Percentiles rank a stretch among this genome's conserved stretches.
phyloP scores from a whole-genome alignment of 1,284 basidiomycete genomes.

The Ceratobasidium sp. region DNA sequence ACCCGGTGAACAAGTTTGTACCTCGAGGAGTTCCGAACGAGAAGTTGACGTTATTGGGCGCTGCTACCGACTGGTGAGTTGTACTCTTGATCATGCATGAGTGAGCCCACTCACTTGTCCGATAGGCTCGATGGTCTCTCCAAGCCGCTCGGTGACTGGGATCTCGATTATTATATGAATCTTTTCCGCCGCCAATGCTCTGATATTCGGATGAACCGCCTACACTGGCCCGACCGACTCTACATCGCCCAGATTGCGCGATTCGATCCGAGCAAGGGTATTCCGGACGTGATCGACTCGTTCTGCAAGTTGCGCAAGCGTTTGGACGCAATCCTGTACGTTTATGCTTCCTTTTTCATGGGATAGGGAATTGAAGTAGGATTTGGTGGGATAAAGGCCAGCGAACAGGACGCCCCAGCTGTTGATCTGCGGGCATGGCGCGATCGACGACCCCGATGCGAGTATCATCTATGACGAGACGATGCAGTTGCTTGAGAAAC shows the following conservation, averaged over 20 bases:
- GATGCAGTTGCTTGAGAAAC: conserved; percentile 46
- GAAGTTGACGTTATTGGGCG: conserved; percentile 77
- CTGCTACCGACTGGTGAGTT: conserved; percentile 81
- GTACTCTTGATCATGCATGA: not conserved
- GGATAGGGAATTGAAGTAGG: not conserved
- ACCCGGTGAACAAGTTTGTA: conserved; percentile 92
- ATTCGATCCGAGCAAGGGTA: conserved; percentile 83
- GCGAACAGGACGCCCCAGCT: conserved; percentile 78
- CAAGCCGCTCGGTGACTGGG: conserved; percentile 82
- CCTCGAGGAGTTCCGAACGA: conserved; percentile 82
- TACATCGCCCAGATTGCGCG: conserved; percentile 88
- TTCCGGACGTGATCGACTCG: conserved; percentile 84
- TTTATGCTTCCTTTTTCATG: conserved; percentile 45
- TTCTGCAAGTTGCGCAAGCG: conserved; percentile 81
- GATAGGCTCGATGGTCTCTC: conserved; percentile 87
- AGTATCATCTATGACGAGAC: conserved; percentile 57
- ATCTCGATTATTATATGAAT: conserved; percentile 83
- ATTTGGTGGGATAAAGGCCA: conserved; percentile 2
- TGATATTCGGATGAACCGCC: conserved; percentile 81
- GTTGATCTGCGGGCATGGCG: conserved; percentile 87
- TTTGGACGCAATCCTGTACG: conserved; percentile 64
- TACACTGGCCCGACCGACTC: conserved; percentile 82
- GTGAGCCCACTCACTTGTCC: not conserved
- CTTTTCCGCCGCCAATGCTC: conserved; percentile 80
- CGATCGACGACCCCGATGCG: conserved; percentile 87